Conservation (phyloP, 805 yeast genomes). For the Deakozyma indianensis region DNA sequence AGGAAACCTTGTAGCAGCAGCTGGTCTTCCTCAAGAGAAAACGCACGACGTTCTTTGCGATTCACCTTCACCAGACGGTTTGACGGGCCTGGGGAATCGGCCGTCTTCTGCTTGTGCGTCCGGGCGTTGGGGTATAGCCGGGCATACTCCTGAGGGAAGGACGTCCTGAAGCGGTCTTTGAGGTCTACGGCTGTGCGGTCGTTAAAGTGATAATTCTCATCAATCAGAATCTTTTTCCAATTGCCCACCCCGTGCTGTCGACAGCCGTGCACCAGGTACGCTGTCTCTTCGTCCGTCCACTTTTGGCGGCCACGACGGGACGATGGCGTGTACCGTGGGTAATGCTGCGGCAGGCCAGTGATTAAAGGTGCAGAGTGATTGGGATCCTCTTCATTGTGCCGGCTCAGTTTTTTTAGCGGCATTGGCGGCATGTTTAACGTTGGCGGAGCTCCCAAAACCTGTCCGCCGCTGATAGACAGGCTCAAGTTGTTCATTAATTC, state of each 20-base stretch:
- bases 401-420: not conserved
- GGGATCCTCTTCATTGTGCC: not conserved
- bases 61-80: conserved; percentile 24
- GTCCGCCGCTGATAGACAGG: not conserved
- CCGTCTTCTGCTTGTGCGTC: conserved; percentile 24
- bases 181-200: conserved; percentile 31
- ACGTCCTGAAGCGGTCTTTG: conserved; percentile 30
- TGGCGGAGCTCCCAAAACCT: not conserved
- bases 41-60: conserved; percentile 29
- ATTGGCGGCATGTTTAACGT: not conserved
- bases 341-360: not conserved
- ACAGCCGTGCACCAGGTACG: conserved; percentile 29
- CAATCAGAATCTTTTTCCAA: conserved; percentile 32
- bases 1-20: conserved; percentile 27
- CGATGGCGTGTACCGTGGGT: not conserved
- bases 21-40: conserved; percentile 28
- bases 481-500: not conserved
- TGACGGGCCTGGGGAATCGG: conserved; percentile 8
- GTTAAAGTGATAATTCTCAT: conserved; percentile 25
- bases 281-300: conserved; percentile 31
- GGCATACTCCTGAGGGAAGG: conserved; percentile 30
- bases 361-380: not conserved
- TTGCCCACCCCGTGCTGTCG: conserved; percentile 29
- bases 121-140: conserved; percentile 30
- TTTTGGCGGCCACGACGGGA: not conserved